Base-by-base conservation (phyloP, 1,139 yeast species). In the Williopsis jadinii region DNA sequence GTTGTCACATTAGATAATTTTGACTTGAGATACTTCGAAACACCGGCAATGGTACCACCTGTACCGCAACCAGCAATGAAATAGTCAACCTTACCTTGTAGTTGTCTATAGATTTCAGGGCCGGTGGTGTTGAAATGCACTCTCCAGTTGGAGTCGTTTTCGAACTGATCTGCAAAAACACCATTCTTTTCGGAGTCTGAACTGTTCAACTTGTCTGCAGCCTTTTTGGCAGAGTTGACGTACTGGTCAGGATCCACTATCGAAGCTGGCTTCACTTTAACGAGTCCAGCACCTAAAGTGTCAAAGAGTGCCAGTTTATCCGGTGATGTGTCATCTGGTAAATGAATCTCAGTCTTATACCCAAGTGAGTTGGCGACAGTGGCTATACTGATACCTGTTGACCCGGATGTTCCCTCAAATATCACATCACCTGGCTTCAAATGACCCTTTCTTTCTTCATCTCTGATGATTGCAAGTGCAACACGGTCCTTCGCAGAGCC, bases 401-500 rank as follows among this genome's bases (percentile, higher is more conserved):
- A 86, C 0, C 97, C 97, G 10, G 94, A 81, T 0, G 97, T 92
- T 3, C 98, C 98, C 65, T 92, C 98, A 59, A 82, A 88, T 5
- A 86, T 77, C 14, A 80, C 72, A 50, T 63, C 60, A 27, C 66
- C 67, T 8, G 56, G 55, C 9, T 65, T 60, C 34, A 90, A 60
- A 11, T 67, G 59, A 0, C 92, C 94, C 35, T 56, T 49, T 11
- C 51, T 42, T 60, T 86, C 96, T 42, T 85, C 84, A 14, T 75
- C 75, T 41, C 76, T 65, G 29, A 90, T 82, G 51, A 92, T 84
- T 2, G 95, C 84, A 39, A 86, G 69, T 1, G 97, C 98, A 33
- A 92, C 95, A 41, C 98, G 68, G 58, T 92, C 98, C 58, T 92
- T 92, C 31, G 97, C 95, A 39, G 95, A 84, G 0, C 97, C 97